Base-by-base conservation (phyloP, 78 protist species). In the Dictyostelium intermedium region DNA sequence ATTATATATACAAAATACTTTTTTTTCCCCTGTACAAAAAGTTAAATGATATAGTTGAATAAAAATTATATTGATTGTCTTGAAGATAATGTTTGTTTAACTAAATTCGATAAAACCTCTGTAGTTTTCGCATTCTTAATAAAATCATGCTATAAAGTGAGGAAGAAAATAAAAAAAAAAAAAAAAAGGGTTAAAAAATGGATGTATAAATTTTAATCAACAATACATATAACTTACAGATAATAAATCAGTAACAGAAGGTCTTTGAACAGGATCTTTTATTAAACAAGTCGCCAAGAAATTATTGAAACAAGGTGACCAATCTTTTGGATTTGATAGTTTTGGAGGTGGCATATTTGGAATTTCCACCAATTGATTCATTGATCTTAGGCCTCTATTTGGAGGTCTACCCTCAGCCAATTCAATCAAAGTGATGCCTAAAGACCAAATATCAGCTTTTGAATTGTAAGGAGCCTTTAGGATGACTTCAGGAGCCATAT, bases 211-310 rank as follows among this genome's bases (percentile, higher is more conserved):
- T 32, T 10, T 34, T 16, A n/a, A n/a, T n/a, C n/a, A n/a, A n/a
- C n/a, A n/a, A n/a, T n/a, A n/a, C n/a, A n/a, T n/a, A n/a, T 5
- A 20, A 76, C 47, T 76, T 39, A 37, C 82, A 25, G 32, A 47
- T n/a, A 96, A 77, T 47, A 97, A 85, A 47, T 95, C 83, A 32
- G 7, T 37, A 4, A 98, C 98, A 23, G 27, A 47, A n/a, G 98
- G 93, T n/a, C 98, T 79, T 82, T 95, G 50, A 34, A n/a, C 85
- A 8, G 98, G 97, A 50, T 97, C 97, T 74, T 96, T 97, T 9
- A 53, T 34, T 30, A 98, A 97, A 66, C 98, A 97, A 20, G 60
- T 34, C 5, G 91, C 82, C 4, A 97, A 14, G 27, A 98, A 98
- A 78, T 96, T 98, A 27, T 95, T 61, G 73, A 98, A 97, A 18